These are phyloP conservation scores for Citrus unshiu DNA, from an alignment of 345 rosid genomes.

Conservation along the genomic window DNA sequence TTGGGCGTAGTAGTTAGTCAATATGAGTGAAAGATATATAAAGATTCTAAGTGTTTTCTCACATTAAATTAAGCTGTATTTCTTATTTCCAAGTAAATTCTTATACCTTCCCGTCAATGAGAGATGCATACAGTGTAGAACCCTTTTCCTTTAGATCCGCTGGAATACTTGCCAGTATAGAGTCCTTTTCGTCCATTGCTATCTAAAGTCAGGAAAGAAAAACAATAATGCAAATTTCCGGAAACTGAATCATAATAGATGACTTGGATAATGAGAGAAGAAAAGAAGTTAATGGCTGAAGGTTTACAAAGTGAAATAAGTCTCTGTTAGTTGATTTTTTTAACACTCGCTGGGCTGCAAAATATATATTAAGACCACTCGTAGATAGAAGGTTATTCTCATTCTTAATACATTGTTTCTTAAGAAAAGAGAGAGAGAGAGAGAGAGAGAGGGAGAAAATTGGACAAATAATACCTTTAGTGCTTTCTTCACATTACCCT, in stretches of 20 bases:
- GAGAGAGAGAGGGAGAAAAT: background rate
- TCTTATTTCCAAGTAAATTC: slow-evolving; percentile 8
- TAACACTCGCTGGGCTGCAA: background rate
- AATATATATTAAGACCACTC: background rate
- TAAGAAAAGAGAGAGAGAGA: background rate
- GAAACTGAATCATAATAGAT: background rate
- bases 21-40: background rate
- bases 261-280: background rate
- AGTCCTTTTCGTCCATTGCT: slow-evolving; percentile 69
- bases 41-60: slow-evolving; percentile 4
- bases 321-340: background rate
- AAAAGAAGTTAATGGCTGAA: background rate
- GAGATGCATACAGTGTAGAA: slow-evolving; percentile 56
- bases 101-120: slow-evolving; percentile 74
- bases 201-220: slow-evolving; percentile 39
- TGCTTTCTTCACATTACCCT: slow-evolving; percentile 91
- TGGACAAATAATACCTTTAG: slow-evolving; percentile 46
- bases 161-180: slow-evolving; percentile 73
- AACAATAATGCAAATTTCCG: background rate
- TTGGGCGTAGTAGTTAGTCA: background rate
- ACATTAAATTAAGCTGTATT: background rate
- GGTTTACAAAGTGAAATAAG: background rate
- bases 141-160: slow-evolving; percentile 69
- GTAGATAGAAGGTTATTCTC: background rate
- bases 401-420: background rate